phyloP scores from a whole-genome alignment of 768 basidiomycete genomes.

The Tulasnella sp. region DNA sequence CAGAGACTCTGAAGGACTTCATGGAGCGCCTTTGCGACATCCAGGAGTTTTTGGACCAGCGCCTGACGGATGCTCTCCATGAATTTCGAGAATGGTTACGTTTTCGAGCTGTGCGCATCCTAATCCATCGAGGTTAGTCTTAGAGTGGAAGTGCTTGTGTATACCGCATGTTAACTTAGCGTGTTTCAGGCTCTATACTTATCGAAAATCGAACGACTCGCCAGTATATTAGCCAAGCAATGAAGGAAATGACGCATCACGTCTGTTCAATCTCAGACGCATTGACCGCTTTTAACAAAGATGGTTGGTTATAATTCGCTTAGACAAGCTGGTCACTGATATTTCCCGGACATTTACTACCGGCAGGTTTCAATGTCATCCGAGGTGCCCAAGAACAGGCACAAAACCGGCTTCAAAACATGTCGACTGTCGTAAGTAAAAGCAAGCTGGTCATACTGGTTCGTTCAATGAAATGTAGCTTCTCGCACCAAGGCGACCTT shows the following conservation, averaged over 20 bases:
- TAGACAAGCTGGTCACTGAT: background rate
- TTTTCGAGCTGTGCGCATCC: conserved; percentile 73
- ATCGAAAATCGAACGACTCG: background rate
- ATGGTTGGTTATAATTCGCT: conserved; percentile 44
- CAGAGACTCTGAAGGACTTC: conserved; percentile 58
- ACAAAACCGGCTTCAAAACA: conserved; percentile 17
- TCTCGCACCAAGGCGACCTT: background rate
- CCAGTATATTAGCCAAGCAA: background rate
- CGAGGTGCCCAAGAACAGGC: conserved; percentile 37
- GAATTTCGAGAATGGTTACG: conserved; percentile 67
- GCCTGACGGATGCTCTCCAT: conserved; percentile 62
- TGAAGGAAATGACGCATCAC: conserved; percentile 56
- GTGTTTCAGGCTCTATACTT: background rate
- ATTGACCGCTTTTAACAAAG: conserved; percentile 68
- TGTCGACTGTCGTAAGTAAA: conserved; percentile 25
- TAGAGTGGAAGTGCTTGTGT: background rate
- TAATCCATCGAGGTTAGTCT: conserved; percentile 45
- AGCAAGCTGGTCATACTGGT: background rate
- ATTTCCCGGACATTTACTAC: background rate
- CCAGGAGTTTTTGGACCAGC: conserved; percentile 66
- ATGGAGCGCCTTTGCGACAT: conserved; percentile 71
- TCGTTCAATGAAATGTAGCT: background rate
- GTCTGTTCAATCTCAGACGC: conserved; percentile 63
- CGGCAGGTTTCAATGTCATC: conserved; percentile 66
- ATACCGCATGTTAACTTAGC: conserved; percentile 38